Conservation (phyloP, 352 stramenopile genomes). For the Globisporangium alternatum region DNA sequence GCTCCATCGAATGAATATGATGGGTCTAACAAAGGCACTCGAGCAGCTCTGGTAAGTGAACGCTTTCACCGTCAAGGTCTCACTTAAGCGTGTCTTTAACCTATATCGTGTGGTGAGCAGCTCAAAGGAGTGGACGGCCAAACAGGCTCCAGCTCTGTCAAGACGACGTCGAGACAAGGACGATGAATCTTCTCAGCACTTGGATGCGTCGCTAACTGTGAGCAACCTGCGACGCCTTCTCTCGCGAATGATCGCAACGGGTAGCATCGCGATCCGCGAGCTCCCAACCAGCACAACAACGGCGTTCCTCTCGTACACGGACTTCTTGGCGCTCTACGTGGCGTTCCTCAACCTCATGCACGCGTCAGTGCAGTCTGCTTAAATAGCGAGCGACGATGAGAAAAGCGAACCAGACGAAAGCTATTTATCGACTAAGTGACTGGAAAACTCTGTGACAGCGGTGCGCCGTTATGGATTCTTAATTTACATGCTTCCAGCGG, state of each 20-base stretch:
- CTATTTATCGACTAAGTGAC: background rate
- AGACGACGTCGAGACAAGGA: background rate
- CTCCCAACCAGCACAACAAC: constrained; percentile 30
- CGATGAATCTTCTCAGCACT: background rate
- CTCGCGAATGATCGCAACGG: constrained; percentile 32
- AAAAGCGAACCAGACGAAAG: background rate
- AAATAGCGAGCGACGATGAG: background rate
- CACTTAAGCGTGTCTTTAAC: background rate
- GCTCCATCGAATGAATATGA: constrained; percentile 35
- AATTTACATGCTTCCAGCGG: background rate
- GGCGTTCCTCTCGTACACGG: constrained; percentile 58
- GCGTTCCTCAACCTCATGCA: constrained; percentile 36
- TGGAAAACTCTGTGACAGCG: background rate
- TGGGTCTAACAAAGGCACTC: constrained; percentile 47
- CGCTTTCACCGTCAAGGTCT: background rate
- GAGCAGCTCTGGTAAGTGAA: constrained; percentile 33
- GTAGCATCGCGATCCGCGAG: constrained; percentile 22
- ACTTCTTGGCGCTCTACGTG: constrained; percentile 63
- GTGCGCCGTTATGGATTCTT: background rate
- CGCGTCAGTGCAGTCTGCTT: background rate
- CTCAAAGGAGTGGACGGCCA: constrained; percentile 20
- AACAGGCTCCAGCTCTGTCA: background rate
- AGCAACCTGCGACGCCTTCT: constrained; percentile 42
- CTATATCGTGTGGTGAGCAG: background rate
- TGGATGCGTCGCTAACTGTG: constrained; percentile 15